Evolutionary conservation across 2,329 filamentous ascomycete species (phyloP).

Genomic region (Sclerotinia minor): DNA sequence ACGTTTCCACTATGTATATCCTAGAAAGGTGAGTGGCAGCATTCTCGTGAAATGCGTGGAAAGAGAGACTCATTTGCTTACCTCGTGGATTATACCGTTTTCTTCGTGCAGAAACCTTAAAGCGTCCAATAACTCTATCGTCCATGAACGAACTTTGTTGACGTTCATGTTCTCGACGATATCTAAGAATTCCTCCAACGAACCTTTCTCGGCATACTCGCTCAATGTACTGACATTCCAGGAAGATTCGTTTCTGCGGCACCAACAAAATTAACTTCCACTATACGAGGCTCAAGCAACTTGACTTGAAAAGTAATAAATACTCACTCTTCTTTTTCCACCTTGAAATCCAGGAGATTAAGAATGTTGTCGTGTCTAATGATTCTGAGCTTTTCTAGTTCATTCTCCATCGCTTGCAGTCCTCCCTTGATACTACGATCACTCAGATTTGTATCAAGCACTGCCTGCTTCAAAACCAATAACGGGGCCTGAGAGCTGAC

Average conservation of each 20-base stretch:
- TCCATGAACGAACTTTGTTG: slow-evolving; percentile 80
- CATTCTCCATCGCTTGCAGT: slow-evolving; percentile 72
- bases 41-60: background rate
- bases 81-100: slow-evolving; percentile 76
- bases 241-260: slow-evolving; percentile 40
- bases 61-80: background rate
- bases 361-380: slow-evolving; percentile 76
- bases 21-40: slow-evolving; percentile 18
- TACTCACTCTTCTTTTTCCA: slow-evolving; percentile 56
- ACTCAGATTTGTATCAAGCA: slow-evolving; percentile 57
- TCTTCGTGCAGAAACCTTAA: slow-evolving; percentile 78
- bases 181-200: slow-evolving; percentile 78
- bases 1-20: slow-evolving; percentile 80
- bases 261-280: slow-evolving; percentile 32
- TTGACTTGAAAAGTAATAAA: no score
- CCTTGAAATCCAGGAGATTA: slow-evolving; percentile 79
- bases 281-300: slow-evolving; percentile 20
- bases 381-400: slow-evolving; percentile 73
- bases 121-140: slow-evolving; percentile 86
- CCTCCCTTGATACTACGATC: slow-evolving; percentile 68
- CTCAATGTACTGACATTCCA: slow-evolving; percentile 78
- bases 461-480: slow-evolving; percentile 71
- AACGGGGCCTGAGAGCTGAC: slow-evolving; percentile 54
- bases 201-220: slow-evolving; percentile 78
- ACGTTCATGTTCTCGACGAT: slow-evolving; percentile 73